Base-by-base conservation (phyloP, 2,329 filamentous ascomycete genomes). In the Xylariaceae sp. region DNA sequence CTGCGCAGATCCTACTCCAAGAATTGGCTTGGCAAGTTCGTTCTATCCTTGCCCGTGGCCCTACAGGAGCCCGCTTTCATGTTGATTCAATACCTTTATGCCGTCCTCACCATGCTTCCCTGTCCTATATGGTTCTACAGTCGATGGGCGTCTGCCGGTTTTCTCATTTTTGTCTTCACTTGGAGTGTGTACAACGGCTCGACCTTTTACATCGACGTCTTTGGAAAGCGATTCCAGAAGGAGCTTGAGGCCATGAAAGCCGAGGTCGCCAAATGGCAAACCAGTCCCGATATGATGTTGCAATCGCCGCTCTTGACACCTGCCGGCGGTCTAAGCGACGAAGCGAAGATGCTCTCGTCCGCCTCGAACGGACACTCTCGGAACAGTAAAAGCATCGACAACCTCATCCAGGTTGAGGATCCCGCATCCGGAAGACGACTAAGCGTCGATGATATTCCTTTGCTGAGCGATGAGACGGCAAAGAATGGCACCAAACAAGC, bases 101-200 rank as follows among this genome's bases (percentile, higher is more conserved):
- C 93, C 6, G 77, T 95, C 6, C 69, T 92, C 38, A 98, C 93
- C 7, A 97, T 98, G 85, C 71, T 95, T 6, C 93, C 93, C 0
- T 97, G 91, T 55, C 90, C 92, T 0, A 60, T 98, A 6, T 98
- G 93, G 92, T 96, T 98, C 68, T 86, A 87, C 74, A 93, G 84
- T 62, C 82, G 85, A 36, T 88, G 83, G 77, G 84, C 88, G 0
- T 93, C 87, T 33, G 82, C 84, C 2, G 55, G 65, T 0, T 98
- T 96, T 68, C 74, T 98, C 37, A 74, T 85, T 44, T 70, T 80
- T 2, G 83, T 98, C n/a, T 97, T 98, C 62, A 76, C 82, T 35
- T 96, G 91, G 90, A 94, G 88, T 57, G 86, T 96, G 45, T 94
- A 96, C 72, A 98, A 98, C 58, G 93, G 93, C 23, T 89, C 93